Percentiles rank a stretch among this genome's conserved stretches.
Evolutionary conservation across 805 yeast genomes (phyloP).

Genomic region (Yamadazyma endophytica): DNA sequence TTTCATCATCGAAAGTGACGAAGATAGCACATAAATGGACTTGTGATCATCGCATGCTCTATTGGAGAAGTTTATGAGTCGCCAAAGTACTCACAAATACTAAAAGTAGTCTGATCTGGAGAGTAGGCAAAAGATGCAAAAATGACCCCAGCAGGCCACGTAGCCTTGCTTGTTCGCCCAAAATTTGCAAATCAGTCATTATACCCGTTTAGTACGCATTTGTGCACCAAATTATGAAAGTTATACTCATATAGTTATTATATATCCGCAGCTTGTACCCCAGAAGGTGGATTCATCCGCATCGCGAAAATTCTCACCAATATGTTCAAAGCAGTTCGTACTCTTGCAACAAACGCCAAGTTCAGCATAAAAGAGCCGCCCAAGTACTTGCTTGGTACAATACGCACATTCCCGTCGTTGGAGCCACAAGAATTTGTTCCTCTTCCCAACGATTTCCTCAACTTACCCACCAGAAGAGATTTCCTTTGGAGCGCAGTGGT

Average conservation of each 20-base stretch:
- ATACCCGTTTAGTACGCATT: no score
- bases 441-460: conserved; percentile 65
- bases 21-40: conserved; percentile 28
- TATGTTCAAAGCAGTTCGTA: conserved; percentile 26
- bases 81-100: no score
- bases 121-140: no score
- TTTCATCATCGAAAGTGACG: conserved; percentile 48
- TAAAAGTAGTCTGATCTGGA: no score
- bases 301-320: conserved; percentile 5
- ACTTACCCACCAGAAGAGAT: conserved; percentile 82
- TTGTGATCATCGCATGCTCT: background rate
- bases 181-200: no score
- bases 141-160: no score
- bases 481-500: conserved; percentile 91
- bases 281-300: no score
- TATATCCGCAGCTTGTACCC: no score
- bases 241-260: no score
- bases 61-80: conserved; percentile 3
- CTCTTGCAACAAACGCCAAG: conserved; percentile 23
- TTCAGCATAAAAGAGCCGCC: conserved; percentile 48
- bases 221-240: no score
- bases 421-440: conserved; percentile 81
- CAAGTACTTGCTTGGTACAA: conserved; percentile 66
- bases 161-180: no score
- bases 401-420: conserved; percentile 83